Base-by-base conservation (phyloP, 495 filamentous ascomycete species). In the Xylaria venustula region DNA sequence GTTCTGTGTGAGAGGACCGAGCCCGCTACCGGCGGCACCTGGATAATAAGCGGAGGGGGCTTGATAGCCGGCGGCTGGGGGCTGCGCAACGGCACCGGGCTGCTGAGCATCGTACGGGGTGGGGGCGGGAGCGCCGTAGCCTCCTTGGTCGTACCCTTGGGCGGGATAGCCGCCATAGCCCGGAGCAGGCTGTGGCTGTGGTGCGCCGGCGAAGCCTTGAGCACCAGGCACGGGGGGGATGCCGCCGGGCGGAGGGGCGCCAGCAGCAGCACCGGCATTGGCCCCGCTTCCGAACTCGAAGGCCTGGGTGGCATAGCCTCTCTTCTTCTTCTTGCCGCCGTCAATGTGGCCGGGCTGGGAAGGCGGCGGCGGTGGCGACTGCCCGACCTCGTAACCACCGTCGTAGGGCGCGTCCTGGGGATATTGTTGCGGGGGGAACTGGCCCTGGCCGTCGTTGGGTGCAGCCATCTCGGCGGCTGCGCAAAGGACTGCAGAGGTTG, bases 231-330 rank as follows among this genome's bases (percentile, higher is more conserved):
- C 47, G 23, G 60, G 52, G 32, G 68, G 57, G 20, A 63, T 52
- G 20, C 61, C 68, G 28, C 49, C 68, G 15, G 66, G 55, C 73
- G 77, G 67, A 67, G 75, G 63, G 28, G 23, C 49, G 15, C 58
- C 58, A 66, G 78, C 74, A 84, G 71, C 74, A 84, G 71, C 74
- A 68, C 69, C 89, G 53, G 90, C 87, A 85, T 98, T 98, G 67
- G 89, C 90, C 65, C 94, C 94, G 30, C 84, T 84, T 32, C 89
- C 93, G 69, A 98, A 92, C 11, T 97, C 95, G 73, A 93, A 98
- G 6, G 93, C 93, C 71, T 92, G 88, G 25, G 90, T 91, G 23
- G 95, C 94, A 79, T 98, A 98, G 42, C 88, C 86, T 74, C 92
- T 82, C 81, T 96, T 96, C 82, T 92, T 97, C 74, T 88, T 79